Evolutionary conservation across 2,329 filamentous ascomycete species (phyloP), one percentile per base, ranked within the genome.

Genomic region (Geoglossum cookeanum): DNA sequence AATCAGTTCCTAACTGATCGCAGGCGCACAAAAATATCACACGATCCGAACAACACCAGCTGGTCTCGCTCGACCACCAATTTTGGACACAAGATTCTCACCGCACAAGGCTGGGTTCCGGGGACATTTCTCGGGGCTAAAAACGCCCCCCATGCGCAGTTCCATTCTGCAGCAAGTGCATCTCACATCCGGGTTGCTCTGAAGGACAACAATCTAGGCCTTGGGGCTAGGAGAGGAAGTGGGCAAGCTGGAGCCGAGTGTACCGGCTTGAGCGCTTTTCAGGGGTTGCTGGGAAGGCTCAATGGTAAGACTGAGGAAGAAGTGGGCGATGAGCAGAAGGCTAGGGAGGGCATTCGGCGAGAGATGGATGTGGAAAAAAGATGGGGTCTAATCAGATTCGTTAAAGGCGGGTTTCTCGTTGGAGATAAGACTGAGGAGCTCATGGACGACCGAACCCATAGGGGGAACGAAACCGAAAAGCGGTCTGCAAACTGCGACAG

Each of bases 21-120:
- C 63, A 80, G 78, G 64, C 75, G 72, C 64, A 76, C 76, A 53
- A 94, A 91, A 72, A 82, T 97, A 66, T 85, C 84, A 62, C 78
- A 85, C 68, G 92, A 98, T 71, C 92, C 92, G 6, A 96, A 97
- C 72, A 98, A 97, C 70, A 95, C 87, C 53, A 81, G 80, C 76
- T 98, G 92, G 92, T 83, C 84, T 58, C 83, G 84, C 65, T 84
- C 90, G 67, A 87, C 84, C 62, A 78, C 78, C 58, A 83, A 81
- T 57, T 97, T 92, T 68, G 92, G 92, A 63, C 90, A 95, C 69
- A 87, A 83, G 66, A 91, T 97, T 63, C 81, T 98, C 66, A 80
- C 83, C 55, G 77, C 84, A 15, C 89, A 96, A 65, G 92, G 92
- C 62, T 98, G 92, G 92, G 78, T 83, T 60, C 88, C 90, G 0